Percentiles rank a stretch among this genome's conserved stretches.
phyloP scores from a whole-genome alignment of 2,329 filamentous ascomycete species.

The Acrodontium crateriforme region DNA sequence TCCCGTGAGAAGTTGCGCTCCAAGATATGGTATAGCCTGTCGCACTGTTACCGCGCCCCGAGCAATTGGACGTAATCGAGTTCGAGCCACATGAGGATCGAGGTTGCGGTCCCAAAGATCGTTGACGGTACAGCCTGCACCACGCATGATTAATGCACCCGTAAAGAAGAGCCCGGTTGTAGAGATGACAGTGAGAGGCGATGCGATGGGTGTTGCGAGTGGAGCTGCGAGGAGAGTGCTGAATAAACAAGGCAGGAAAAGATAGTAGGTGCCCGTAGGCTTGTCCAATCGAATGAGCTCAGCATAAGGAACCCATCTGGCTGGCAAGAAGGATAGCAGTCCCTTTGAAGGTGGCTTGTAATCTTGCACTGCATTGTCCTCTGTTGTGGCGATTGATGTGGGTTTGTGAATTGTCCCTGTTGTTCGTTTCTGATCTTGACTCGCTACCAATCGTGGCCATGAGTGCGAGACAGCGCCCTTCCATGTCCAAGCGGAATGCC shows the following conservation, averaged over 20 bases:
- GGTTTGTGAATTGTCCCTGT: no score
- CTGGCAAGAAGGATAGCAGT: slow-evolving; percentile 54
- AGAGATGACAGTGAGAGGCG: slow-evolving; percentile 47
- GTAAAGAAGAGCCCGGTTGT: slow-evolving; percentile 57
- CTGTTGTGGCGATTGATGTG: neutral
- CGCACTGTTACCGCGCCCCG: slow-evolving; percentile 61
- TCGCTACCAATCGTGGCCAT: neutral
- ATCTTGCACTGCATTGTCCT: slow-evolving; percentile 3
- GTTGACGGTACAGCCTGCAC: slow-evolving; percentile 78
- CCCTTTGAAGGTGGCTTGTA: slow-evolving; percentile 62
- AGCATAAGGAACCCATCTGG: slow-evolving; percentile 62
- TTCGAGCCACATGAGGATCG: slow-evolving; percentile 65
- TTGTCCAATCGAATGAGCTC: slow-evolving; percentile 73
- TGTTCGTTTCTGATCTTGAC: neutral
- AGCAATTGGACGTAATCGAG: slow-evolving; percentile 65
- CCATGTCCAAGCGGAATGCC: neutral
- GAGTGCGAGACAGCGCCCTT: neutral
- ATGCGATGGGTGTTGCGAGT: slow-evolving; percentile 46
- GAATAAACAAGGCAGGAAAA: slow-evolving; percentile 76
- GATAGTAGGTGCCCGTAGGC: slow-evolving; percentile 68
- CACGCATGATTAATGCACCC: slow-evolving; percentile 72
- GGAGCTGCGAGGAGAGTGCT: slow-evolving; percentile 70
- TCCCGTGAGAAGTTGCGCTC: slow-evolving; percentile 58
- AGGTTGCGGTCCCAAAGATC: slow-evolving; percentile 83
- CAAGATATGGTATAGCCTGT: slow-evolving; percentile 60